A percentile compares a stretch with the other conserved stretches of the same genome.
These are phyloP conservation scores for Isochrysis galbana DNA, from an alignment of 78 protist species.

Conservation along the genomic window DNA sequence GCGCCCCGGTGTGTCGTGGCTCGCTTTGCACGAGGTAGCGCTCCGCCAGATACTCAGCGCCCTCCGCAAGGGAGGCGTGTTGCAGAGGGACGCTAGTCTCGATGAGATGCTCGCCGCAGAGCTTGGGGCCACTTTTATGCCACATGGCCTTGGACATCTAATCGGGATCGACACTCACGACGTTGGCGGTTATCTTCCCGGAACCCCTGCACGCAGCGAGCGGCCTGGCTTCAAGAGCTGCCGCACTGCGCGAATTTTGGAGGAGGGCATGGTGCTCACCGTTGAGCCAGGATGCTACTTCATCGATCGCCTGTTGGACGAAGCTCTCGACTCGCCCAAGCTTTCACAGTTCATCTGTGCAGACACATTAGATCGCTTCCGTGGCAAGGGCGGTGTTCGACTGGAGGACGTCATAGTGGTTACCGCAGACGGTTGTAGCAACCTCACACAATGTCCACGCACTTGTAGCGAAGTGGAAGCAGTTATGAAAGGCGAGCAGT, in stretches of 20 bases:
- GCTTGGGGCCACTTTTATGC: constrained; percentile 76
- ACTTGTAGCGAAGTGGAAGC: constrained; percentile 51
- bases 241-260: constrained; percentile 69
- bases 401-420: constrained; percentile 89
- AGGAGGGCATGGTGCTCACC: constrained; percentile 81
- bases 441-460: constrained; percentile 74
- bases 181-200: constrained; percentile 83
- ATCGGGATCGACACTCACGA: constrained; percentile 95
- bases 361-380: constrained; percentile 43
- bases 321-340: background rate
- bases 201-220: background rate
- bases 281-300: constrained; percentile 96
- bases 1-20: too few species aligned
- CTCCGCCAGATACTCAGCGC: too few species aligned
- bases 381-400: constrained; percentile 88
- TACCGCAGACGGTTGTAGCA: constrained; percentile 75
- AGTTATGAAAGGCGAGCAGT: constrained; percentile 22
- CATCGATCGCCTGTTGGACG: constrained; percentile 63
- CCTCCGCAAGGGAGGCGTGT: background rate
- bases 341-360: background rate
- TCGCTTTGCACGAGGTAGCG: too few species aligned
- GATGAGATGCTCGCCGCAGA: constrained; percentile 62
- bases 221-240: constrained; percentile 22
- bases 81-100: background rate
- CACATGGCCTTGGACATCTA: constrained; percentile 94